phyloP scores from a whole-genome alignment of 2,329 filamentous ascomycete genomes.

The Fusarium torulosum region DNA sequence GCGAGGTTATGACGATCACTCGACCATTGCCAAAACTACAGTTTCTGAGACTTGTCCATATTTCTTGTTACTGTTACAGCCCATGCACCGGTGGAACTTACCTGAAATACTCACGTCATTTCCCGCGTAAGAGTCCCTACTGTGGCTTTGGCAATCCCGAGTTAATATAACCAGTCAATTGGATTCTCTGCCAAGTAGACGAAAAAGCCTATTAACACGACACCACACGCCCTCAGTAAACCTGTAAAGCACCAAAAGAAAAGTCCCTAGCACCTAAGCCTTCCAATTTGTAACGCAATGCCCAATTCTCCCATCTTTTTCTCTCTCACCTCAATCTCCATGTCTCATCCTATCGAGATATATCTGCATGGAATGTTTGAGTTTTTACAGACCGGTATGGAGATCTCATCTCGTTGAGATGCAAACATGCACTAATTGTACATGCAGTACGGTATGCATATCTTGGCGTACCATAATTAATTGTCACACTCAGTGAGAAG shows the following conservation, averaged over 20 bases:
- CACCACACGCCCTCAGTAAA: too few species aligned
- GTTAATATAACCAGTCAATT: too few species aligned
- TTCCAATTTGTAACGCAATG: too few species aligned
- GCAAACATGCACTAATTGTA: not conserved
- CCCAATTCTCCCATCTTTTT: too few species aligned
- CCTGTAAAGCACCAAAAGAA: too few species aligned
- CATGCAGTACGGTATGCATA: not conserved
- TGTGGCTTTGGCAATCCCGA: too few species aligned
- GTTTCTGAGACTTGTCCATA: not conserved
- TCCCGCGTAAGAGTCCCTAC: too few species aligned
- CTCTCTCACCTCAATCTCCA: not conserved
- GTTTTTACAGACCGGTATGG: conserved; percentile 37
- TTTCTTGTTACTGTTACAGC: conserved; percentile 1
- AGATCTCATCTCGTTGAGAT: conserved; percentile 8
- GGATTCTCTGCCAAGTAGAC: too few species aligned
- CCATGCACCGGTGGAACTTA: not conserved
- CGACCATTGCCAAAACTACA: not conserved
- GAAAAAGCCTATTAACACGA: too few species aligned
- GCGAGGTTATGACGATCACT: conserved; percentile 17
- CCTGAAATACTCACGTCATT: not conserved
- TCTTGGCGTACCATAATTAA: conserved; percentile 3
- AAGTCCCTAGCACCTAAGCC: too few species aligned
- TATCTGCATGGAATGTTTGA: not conserved
- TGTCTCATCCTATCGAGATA: not conserved
- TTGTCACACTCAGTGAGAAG: not conserved